A percentile compares a stretch with the other conserved stretches of the same genome.
phyloP scores from a whole-genome alignment of 2,329 filamentous ascomycete genomes.

The Sclerotinia nivalis region DNA sequence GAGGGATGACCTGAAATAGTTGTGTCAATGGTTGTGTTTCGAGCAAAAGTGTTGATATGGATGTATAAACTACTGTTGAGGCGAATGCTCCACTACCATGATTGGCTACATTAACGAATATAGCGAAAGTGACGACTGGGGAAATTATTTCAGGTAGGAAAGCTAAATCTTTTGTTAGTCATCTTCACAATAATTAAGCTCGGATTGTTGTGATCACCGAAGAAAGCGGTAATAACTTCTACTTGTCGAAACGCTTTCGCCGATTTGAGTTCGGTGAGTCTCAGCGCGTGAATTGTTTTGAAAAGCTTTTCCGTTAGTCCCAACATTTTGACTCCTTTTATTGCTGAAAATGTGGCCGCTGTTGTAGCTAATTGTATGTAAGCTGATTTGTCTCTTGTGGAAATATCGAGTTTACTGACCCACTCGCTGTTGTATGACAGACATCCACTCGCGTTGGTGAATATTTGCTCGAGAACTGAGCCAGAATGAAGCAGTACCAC shows the following conservation, averaged over 20 bases:
- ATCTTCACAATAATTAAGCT: neutral
- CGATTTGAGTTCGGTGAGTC: neutral
- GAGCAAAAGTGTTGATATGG: neutral
- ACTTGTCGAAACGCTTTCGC: neutral
- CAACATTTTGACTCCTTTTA: neutral
- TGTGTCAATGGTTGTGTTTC: neutral
- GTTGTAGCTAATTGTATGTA: neutral
- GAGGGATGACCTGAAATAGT: neutral
- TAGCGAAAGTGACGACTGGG: neutral
- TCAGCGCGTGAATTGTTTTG: neutral
- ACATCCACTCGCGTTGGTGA: neutral
- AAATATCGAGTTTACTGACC: neutral
- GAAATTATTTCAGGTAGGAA: neutral
- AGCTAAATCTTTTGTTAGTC: neutral
- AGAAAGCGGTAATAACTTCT: neutral
- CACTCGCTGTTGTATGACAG: neutral
- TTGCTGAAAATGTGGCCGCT: neutral
- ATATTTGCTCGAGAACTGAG: neutral
- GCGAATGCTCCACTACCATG: neutral
- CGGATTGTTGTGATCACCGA: neutral
- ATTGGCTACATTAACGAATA: neutral
- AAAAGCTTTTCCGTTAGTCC: neutral
- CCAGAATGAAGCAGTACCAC: neutral
- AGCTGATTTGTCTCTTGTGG: neutral
- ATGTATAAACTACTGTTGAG: neutral